Evolutionary conservation across 345 rosid species (phyloP).

Genomic region (Sisymbrium altissimum): DNA sequence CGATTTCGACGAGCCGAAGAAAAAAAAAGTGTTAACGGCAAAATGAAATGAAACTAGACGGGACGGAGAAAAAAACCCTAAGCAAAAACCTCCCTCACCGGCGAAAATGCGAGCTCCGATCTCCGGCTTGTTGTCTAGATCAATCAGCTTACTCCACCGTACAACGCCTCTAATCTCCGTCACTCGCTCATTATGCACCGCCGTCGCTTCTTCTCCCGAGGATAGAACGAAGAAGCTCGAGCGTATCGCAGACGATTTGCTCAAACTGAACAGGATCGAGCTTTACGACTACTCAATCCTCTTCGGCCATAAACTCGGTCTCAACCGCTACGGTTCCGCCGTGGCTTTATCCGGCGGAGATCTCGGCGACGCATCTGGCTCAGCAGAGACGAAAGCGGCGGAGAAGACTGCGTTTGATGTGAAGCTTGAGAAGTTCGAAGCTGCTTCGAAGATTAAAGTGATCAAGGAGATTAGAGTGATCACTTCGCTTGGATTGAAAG

Average conservation of each 20-base stretch:
- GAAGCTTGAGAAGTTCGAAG: slow-evolving; percentile 83
- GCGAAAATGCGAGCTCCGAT: slow-evolving; percentile 40
- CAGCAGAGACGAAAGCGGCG: slow-evolving; percentile 41
- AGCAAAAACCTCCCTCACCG: slow-evolving; percentile 12
- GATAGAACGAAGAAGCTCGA: slow-evolving; percentile 71
- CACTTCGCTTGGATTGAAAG: slow-evolving; percentile 83
- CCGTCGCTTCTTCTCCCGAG: slow-evolving; percentile 30
- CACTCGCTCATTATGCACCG: slow-evolving; percentile 36
- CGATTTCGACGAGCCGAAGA: not conserved
- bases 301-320: slow-evolving; percentile 66
- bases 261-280: slow-evolving; percentile 67
- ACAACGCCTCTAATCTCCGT: not conserved
- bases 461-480: slow-evolving; percentile 76
- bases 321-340: slow-evolving; percentile 63
- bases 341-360: slow-evolving; percentile 29
- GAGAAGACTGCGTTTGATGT: slow-evolving; percentile 81
- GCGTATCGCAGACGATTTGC: slow-evolving; percentile 73
- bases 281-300: slow-evolving; percentile 73
- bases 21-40: slow-evolving; percentile 15
- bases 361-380: slow-evolving; percentile 22
- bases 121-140: slow-evolving; percentile 13
- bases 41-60: slow-evolving; percentile 7
- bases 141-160: slow-evolving; percentile 9
- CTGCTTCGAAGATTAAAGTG: slow-evolving; percentile 65
- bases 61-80: slow-evolving; percentile 23